Base-by-base conservation (phyloP, 176 grass and related monocot genomes). In the Typha latifolia region DNA sequence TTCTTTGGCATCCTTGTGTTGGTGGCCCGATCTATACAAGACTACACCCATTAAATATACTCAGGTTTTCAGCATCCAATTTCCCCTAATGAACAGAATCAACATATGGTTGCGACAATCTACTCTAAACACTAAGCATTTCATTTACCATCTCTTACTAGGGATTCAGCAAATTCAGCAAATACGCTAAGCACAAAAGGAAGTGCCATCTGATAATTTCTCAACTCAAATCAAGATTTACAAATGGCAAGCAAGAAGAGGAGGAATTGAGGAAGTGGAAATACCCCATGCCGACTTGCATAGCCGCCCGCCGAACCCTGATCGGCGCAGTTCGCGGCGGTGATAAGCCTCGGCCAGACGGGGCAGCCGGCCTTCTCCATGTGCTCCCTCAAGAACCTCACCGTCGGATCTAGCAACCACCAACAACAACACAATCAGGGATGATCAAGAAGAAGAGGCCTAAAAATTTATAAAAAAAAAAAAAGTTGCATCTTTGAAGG, bases 351-450 rank as follows among this genome's bases (percentile, higher is more conserved):
- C 69, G 70, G 72, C 79, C 76, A 90, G 47, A 90, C 68, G 12
- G 74, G 68, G 81, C 94, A 87, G 0, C 89, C 89, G 21, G 81
- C 80, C 48, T 79, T 84, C 61, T 87, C 86, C 89, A 93, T 87
- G 74, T 63, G 15, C 70, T 90, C 83, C 68, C 47, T 80, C 64
- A 93, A 51, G 76, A 99, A 93, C 81, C 69, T 82, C 65, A 93
- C 94, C 24, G 74, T 90, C 22, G 94, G 94, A 85, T 99, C 94
- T 99, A 64, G 12, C 12, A 12, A 21, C 4, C 14, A 14, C 7
- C 63, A 66, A 0, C 49, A 11, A 43, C 21, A 73, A 26, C 37
- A 12, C 13, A 23, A 7, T 0, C 69, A 69, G 12, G 19, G 9
- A 22, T 48, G 20, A 72, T 70, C 57, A 87, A 66, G 16, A 8